A percentile compares a stretch with the other conserved stretches of the same genome.
Evolutionary conservation across 768 basidiomycete species (phyloP).

Genomic region (Paxillus involutus): DNA sequence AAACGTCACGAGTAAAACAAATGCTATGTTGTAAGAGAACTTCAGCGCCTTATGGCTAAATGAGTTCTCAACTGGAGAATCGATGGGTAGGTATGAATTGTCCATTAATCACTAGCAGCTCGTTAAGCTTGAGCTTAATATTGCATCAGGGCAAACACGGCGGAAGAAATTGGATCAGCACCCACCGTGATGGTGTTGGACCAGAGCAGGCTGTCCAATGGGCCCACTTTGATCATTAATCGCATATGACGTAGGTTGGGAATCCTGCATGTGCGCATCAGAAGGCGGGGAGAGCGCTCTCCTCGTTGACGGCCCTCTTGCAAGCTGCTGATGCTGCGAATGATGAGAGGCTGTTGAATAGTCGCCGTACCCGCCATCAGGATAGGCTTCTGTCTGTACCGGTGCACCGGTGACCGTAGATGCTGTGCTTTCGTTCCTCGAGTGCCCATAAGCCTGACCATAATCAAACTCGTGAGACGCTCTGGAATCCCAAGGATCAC

Average conservation of each 20-base stretch:
- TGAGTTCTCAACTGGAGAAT: constrained; percentile 39
- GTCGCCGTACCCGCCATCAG: constrained; percentile 27
- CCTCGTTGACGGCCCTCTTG: constrained; percentile 19
- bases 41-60: constrained; percentile 45
- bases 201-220: constrained; percentile 37
- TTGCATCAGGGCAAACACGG: background rate
- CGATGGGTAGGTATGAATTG: background rate
- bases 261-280: constrained; percentile 37
- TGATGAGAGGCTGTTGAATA: constrained; percentile 34
- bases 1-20: constrained; percentile 6
- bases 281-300: constrained; percentile 20
- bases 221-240: constrained; percentile 30
- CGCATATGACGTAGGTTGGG: constrained; percentile 42
- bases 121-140: background rate
- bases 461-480: constrained; percentile 43
- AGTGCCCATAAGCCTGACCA: constrained; percentile 43
- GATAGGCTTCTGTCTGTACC: constrained; percentile 44
- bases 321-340: constrained; percentile 22
- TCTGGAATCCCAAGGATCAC: constrained; percentile 70
- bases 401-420: constrained; percentile 56
- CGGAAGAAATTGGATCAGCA: constrained; percentile 18
- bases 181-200: constrained; percentile 50
- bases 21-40: constrained; percentile 16
- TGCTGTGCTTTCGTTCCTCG: constrained; percentile 57
- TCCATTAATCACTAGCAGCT: background rate